These are phyloP conservation scores for Amylostereum areolatum DNA, from an alignment of 1,284 basidiomycete genomes.

Conservation along the genomic window DNA sequence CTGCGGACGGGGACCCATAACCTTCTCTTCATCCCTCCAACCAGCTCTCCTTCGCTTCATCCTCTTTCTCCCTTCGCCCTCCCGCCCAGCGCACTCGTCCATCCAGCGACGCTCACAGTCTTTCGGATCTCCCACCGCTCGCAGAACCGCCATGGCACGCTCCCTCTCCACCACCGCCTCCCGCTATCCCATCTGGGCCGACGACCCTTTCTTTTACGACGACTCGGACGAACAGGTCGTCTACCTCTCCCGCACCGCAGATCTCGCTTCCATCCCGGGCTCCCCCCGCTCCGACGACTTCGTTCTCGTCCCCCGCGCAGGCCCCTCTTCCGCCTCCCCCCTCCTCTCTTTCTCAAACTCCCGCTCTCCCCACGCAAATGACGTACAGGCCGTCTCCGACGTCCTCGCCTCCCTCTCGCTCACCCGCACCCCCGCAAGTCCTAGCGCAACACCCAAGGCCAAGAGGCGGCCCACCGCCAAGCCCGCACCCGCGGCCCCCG, in stretches of 20 bases:
- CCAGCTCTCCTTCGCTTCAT: constrained; percentile 2
- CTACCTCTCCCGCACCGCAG: constrained; percentile 8
- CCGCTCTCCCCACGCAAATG: too few species aligned
- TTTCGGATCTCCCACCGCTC: not conserved
- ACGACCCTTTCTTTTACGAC: constrained; percentile 24
- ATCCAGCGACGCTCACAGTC: not conserved
- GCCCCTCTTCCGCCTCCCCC: constrained; percentile 4
- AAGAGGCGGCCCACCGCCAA: not conserved
- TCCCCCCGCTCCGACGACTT: constrained; percentile 14
- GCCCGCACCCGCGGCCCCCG: not conserved
- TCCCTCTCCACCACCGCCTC: constrained; percentile 14
- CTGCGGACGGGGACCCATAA: not conserved
- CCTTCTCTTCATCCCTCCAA: constrained; percentile 1
- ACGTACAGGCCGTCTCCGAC: constrained; percentile 7
- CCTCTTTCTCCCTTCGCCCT: not conserved
- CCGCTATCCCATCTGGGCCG: constrained; percentile 22
- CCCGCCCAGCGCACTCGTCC: not conserved
- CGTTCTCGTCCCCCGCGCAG: constrained; percentile 13
- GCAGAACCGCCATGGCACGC: constrained; percentile 3
- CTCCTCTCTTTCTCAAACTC: not conserved
- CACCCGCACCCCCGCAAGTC: constrained; percentile 4
- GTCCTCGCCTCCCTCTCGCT: constrained; percentile 20
- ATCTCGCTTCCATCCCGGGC: constrained; percentile 5
- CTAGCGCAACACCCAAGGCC: constrained; percentile 1
- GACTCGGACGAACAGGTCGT: constrained; percentile 18